Evolutionary conservation across 495 filamentous ascomycete genomes (phyloP), one percentile per base, ranked within the genome.

Genomic region (Annulohypoxylon bovei): DNA sequence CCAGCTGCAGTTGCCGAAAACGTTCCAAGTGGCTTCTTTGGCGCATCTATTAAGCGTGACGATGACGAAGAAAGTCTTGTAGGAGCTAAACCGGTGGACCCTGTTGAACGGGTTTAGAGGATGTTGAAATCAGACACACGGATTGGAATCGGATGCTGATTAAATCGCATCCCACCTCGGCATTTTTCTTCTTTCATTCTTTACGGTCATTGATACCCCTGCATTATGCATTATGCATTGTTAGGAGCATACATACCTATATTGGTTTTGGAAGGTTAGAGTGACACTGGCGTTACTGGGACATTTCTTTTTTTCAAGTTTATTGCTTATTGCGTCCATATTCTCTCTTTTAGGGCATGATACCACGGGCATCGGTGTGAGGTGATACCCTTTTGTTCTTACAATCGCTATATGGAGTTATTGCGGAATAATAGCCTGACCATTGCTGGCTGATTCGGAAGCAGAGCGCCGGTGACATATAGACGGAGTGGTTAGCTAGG

Each of bases 131-230:
- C 12, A 27, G n/a, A 11, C 50, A 42, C n/a, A 22, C 35, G 18
- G 27, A 40, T 25, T 30, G 32, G 20, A 22, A 44, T 33, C 6
- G n/a, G 28, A 27, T 46, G 39, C n/a, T 20, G 3, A 40, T 61
- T 8, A 30, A 0, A 25, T 20, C 28, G 30, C 47, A 52, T 16
- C 18, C n/a, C 40, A 35, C 4, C n/a, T 54, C 39, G 18, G 4
- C 14, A 20, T 33, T 1, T 44, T 62, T 46, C 37, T 59, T 25
- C 14, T 63, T 28, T 59, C 8, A 35, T 73, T 73, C 70, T 69
- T 16, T 65, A 73, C 70, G 8, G 46, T 69, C 65, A 57, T 58
- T 73, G 70, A 73, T 69, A 73, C 70, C 70, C 70, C 65, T 14
- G 35, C 32, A 46, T 69, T 59, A 60, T 27, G 8, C 9, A n/a